A percentile compares a stretch with the other conserved stretches of the same genome.
Evolutionary conservation across 179 eudicot genomes (phyloP).

Genomic region (Pouteria campechiana): DNA sequence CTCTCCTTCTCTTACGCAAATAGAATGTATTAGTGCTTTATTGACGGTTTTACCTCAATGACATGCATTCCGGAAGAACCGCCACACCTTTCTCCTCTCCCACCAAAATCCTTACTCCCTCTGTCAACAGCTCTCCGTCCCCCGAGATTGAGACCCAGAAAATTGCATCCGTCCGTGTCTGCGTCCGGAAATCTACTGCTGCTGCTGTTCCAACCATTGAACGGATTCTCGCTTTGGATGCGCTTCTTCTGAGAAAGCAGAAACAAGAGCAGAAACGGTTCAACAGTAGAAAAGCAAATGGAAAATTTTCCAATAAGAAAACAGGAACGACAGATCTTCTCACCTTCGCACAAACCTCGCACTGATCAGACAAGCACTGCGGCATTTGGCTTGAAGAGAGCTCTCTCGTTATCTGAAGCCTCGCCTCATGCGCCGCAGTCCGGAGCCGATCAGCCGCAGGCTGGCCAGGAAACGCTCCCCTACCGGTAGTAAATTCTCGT

Average conservation of each 20-base stretch:
- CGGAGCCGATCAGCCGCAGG: neutral
- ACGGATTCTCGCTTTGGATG: constrained; percentile 19
- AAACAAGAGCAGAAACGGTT: neutral
- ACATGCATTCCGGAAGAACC: too few species aligned
- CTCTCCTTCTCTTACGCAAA: too few species aligned
- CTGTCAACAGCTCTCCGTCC: too few species aligned
- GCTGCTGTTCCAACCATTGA: too few species aligned
- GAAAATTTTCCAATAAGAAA: neutral
- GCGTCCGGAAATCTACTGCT: constrained; percentile 10
- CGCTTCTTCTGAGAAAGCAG: constrained; percentile 35
- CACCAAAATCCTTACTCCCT: too few species aligned
- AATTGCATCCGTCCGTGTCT: constrained; percentile 5
- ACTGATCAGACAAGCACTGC: constrained; percentile 4
- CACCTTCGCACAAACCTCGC: constrained; percentile 21
- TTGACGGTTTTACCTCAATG: too few species aligned
- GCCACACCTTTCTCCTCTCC: too few species aligned
- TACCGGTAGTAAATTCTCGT: neutral
- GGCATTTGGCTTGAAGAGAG: constrained; percentile 52
- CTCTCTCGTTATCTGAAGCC: constrained; percentile 19
- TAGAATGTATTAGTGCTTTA: too few species aligned
- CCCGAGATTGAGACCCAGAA: constrained; percentile 15
- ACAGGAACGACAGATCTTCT: neutral
- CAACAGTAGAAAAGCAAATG: neutral
- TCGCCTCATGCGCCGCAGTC: neutral
- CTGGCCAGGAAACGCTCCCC: neutral